Percentiles rank a stretch among this genome's conserved stretches.
Conservation (phyloP, 805 yeast species). For the Ogataea nonfermentans region DNA sequence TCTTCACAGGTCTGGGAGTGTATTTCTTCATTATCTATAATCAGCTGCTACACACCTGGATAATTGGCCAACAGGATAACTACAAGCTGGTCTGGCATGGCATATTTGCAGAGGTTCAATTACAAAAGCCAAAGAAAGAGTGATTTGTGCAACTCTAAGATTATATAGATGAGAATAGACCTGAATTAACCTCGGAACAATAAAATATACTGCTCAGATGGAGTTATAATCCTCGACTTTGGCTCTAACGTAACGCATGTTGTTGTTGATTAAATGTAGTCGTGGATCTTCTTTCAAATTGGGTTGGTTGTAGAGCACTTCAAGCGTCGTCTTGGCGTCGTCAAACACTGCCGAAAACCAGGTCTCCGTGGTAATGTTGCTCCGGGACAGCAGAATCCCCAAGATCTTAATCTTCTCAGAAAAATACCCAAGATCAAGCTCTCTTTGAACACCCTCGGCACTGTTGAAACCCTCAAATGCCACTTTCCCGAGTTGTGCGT, state of each 20-base stretch:
- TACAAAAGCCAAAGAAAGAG: conserved; percentile 17
- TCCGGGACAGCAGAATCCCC: conserved; percentile 15
- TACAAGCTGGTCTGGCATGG: conserved; percentile 59
- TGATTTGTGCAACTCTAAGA: conserved; percentile 1
- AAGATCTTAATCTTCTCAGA: conserved; percentile 20
- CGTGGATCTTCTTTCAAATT: conserved; percentile 5
- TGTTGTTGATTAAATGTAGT: conserved; percentile 16
- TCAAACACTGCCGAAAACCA: conserved; percentile 16
- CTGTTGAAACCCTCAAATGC: conserved; percentile 6
- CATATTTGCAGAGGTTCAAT: conserved; percentile 49
- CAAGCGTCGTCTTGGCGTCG: conserved; percentile 10
- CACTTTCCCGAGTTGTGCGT: conserved; percentile 2
- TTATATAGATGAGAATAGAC: not conserved
- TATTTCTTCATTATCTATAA: conserved; percentile 79
- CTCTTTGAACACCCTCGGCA: not conserved
- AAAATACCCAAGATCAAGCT: conserved; percentile 19
- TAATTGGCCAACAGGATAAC: conserved; percentile 53
- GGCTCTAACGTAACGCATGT: conserved; percentile 21
- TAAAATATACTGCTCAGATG: no score
- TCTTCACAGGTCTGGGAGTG: conserved; percentile 82
- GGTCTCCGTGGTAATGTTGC: conserved; percentile 1
- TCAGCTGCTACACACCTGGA: conserved; percentile 69
- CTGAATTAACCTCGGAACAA: no score
- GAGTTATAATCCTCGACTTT: conserved; percentile 7
- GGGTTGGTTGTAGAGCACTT: conserved; percentile 7